Evolutionary conservation across 768 basidiomycete species (phyloP), one percentile per base, ranked within the genome.

Genomic region (Gautieria morchelliformis): DNA sequence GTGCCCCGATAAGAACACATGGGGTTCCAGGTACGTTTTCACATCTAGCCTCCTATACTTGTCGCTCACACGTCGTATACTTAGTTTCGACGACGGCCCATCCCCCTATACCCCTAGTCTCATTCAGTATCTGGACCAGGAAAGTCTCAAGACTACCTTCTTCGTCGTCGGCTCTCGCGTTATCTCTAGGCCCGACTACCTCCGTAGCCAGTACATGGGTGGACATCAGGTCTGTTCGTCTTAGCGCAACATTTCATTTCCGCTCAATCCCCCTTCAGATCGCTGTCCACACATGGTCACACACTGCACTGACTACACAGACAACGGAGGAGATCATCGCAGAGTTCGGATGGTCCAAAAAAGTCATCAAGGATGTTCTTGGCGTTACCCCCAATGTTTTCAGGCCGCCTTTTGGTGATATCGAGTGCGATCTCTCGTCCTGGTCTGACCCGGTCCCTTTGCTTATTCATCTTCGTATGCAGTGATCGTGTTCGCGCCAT

Each of bases 401-500:
- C 83, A 76, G 89, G 55, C 89, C 90, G 39, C 89, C 89, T 45
- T 94, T 75, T 64, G 87, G 87, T 60, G 88, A 88, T 66, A 84
- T 88, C 52, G 87, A 87, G 83, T 82, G 79, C 72, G 44, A 40
- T 22, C 33, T 22, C 40, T 24, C 37, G 35, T 39, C 14, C n/a
- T 19, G 4, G 10, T 49, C 24, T 49, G 22, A 9, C 9, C 22
- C 24, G 20, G 20, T 30, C 6, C 33, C 44, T 12, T 65, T 46
- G 64, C 24, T 24, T 30, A 65, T 46, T 64, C 22, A 30, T 24
- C 22, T 65, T 60, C 62, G 64, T 39, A 10, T 71, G 73, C 62
- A 88, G 88, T 68, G 82, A 93, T 69, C 87, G 92, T 64, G 89
- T 95, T 32, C 87, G 91, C 63, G 86, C 85, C 45, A 89, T 95